phyloP scores from a whole-genome alignment of 2,329 filamentous ascomycete species.

The Ophiostoma triangulosporum region DNA sequence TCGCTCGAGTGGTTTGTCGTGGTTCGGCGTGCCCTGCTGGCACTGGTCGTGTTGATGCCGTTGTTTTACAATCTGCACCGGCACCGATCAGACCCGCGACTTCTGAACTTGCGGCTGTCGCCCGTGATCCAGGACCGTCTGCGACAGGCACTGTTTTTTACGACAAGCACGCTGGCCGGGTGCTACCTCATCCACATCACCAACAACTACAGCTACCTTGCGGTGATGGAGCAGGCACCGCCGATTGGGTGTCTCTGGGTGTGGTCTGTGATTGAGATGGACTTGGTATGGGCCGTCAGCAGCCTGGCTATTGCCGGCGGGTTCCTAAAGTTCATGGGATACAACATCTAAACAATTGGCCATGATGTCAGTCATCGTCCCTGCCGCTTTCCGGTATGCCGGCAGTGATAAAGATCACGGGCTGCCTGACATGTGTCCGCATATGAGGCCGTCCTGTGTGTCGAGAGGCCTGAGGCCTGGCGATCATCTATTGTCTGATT shows the following conservation, averaged over 20 bases:
- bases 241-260: conserved; percentile 82
- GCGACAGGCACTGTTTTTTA: conserved; percentile 50
- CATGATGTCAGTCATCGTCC: too few species aligned
- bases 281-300: conserved; percentile 49
- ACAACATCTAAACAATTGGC: conserved; percentile 20
- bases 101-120: conserved; percentile 36
- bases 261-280: conserved; percentile 81
- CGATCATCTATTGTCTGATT: too few species aligned
- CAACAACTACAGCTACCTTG: conserved; percentile 68
- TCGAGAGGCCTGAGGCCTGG: too few species aligned
- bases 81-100: conserved; percentile 31
- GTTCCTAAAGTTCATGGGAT: conserved; percentile 38
- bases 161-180: conserved; percentile 46
- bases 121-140: conserved; percentile 30
- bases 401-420: too few species aligned
- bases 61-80: conserved; percentile 45
- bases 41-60: conserved; percentile 40
- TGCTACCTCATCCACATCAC: conserved; percentile 72
- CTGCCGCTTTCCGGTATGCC: too few species aligned
- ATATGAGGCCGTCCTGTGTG: too few species aligned
- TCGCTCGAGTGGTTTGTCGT: conserved; percentile 48
- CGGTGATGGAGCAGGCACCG: conserved; percentile 86
- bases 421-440: too few species aligned
- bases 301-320: conserved; percentile 33
- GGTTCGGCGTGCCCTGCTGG: conserved; percentile 34